Percentiles rank a stretch among this genome's conserved stretches.
Conservation (phyloP, 2,329 filamentous ascomycete species). For the Hymenoscyphus occultus region DNA sequence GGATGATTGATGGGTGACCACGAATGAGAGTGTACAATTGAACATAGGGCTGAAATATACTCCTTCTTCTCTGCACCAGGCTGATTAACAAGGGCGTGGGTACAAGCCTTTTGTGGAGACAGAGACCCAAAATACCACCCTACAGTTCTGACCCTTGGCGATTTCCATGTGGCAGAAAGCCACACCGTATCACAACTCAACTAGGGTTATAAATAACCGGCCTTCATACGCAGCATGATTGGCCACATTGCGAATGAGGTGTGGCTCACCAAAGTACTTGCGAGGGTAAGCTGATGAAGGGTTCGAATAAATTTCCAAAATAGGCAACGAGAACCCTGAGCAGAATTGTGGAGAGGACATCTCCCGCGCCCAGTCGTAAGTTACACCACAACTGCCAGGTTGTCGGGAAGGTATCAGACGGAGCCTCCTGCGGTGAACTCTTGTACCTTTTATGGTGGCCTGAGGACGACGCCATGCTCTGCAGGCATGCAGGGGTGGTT, state of each 20-base stretch:
- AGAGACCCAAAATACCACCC: slow-evolving; percentile 12
- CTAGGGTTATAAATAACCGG: slow-evolving; percentile 19
- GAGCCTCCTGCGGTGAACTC: slow-evolving; percentile 6
- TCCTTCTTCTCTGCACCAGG: slow-evolving; percentile 3
- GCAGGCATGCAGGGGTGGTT: not conserved
- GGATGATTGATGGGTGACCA: not conserved
- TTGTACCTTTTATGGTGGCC: not conserved
- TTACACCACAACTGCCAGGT: slow-evolving; percentile 1
- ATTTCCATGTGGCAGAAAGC: slow-evolving; percentile 4
- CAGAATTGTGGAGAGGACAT: not conserved
- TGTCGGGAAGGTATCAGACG: not conserved
- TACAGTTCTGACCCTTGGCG: too few relatives aligned
- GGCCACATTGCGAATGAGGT: slow-evolving; percentile 9
- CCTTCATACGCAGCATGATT: not conserved
- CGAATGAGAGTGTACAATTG: slow-evolving; percentile 9
- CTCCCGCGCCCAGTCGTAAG: slow-evolving; percentile 5
- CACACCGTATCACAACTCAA: slow-evolving; percentile 3
- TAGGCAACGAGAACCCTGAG: not conserved
- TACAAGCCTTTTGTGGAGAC: not conserved
- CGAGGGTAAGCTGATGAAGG: slow-evolving; percentile 8
- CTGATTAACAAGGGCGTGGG: not conserved
- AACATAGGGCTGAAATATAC: slow-evolving; percentile 18
- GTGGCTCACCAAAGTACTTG: slow-evolving; percentile 9
- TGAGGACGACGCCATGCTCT: slow-evolving; percentile 3
- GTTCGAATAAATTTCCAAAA: not conserved